A percentile compares a stretch with the other conserved stretches of the same genome.
phyloP scores from a whole-genome alignment of 805 yeast species.

The Priceomyces melissophilus region DNA sequence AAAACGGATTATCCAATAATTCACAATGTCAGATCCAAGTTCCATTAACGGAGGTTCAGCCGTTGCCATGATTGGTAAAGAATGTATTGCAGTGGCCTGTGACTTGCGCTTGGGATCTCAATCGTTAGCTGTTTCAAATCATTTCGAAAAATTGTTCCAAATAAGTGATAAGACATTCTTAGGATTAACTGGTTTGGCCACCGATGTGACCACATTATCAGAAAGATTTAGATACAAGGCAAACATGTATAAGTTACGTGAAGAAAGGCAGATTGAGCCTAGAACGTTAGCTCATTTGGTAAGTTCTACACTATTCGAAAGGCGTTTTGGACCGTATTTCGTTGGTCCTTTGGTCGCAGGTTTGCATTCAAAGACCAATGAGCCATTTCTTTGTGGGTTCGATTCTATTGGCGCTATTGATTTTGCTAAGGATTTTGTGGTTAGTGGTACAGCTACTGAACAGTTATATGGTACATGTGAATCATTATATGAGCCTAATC shows the following conservation, averaged over 20 bases:
- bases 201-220: constrained; percentile 84
- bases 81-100: constrained; percentile 96
- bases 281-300: constrained; percentile 90
- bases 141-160: constrained; percentile 88
- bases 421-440: constrained; percentile 90
- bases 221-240: constrained; percentile 82
- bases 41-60: constrained; percentile 91
- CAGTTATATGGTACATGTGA: constrained; percentile 99
- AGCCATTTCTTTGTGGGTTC: constrained; percentile 93
- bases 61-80: constrained; percentile 98
- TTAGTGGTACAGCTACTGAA: constrained; percentile 94
- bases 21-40: constrained; percentile 69
- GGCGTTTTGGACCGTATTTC: constrained; percentile 93
- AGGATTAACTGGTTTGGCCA: constrained; percentile 92
- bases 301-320: constrained; percentile 83
- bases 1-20: background rate
- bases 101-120: constrained; percentile 93
- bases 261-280: constrained; percentile 91
- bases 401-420: constrained; percentile 97
- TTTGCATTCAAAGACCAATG: constrained; percentile 70
- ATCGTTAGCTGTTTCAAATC: constrained; percentile 85
- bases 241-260: constrained; percentile 84
- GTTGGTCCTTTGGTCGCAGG: constrained; percentile 98
- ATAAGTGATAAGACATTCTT: constrained; percentile 77
- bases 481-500: constrained; percentile 86